Percentiles rank a stretch among this genome's conserved stretches.
Conservation (phyloP, 306 rosid genomes). For the Myrica gale region DNA sequence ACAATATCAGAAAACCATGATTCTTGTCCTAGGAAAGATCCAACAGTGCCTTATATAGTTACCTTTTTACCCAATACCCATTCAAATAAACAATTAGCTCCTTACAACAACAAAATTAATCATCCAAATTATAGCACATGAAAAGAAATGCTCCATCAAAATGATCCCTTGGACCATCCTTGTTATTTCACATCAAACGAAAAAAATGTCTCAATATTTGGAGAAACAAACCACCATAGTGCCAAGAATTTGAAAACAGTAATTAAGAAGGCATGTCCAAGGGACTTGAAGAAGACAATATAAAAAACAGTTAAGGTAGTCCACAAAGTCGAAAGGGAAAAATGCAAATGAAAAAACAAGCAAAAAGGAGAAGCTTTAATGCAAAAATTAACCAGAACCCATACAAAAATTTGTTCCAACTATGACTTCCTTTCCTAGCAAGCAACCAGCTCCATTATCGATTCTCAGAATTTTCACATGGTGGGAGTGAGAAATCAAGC, state of each 20-base stretch:
- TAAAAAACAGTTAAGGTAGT: background rate
- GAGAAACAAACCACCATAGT: background rate
- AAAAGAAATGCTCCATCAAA: background rate
- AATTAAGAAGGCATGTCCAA: background rate
- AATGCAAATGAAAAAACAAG: no score
- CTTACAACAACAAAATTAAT: background rate
- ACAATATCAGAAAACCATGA: constrained; percentile 12
- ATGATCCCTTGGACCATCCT: background rate
- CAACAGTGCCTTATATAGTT: background rate
- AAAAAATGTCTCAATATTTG: background rate
- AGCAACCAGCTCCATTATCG: background rate
- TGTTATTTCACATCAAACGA: background rate
- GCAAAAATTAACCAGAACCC: background rate
- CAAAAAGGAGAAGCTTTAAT: background rate
- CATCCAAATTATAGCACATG: background rate
- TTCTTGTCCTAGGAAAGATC: background rate
- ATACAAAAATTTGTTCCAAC: background rate
- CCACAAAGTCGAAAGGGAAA: background rate
- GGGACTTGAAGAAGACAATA: background rate
- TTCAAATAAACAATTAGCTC: background rate
- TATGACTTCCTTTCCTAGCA: background rate
- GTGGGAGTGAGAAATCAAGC: background rate
- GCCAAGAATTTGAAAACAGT: background rate
- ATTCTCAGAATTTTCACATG: background rate
- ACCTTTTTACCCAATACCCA: background rate